Base-by-base conservation (phyloP, 2,329 filamentous ascomycete genomes). In the Stemphylium vesicarium region DNA sequence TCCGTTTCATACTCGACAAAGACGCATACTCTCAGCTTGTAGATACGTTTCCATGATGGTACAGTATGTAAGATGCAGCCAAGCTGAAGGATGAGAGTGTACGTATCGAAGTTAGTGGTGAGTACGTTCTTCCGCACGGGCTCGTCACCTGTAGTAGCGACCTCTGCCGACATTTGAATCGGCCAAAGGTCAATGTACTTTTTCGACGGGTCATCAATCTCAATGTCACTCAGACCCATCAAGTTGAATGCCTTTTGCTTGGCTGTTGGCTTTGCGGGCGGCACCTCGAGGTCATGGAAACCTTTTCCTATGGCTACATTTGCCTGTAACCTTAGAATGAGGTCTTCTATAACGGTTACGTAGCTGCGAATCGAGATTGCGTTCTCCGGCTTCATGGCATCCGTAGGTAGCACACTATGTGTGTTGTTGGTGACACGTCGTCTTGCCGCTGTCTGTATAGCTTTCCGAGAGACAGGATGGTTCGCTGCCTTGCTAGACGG, bases 21-120 rank as follows among this genome's bases (percentile, higher is more conserved):
- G 0, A 96, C 91, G 49, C 89, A 85, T 4, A 96, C 89, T 35
- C 92, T 87, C 7, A 96, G 76, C 36, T 80, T 82, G 71, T 90
- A 95, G 0, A 82, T 83, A 47, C 84, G 85, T 65, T 89, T 90
- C 91, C 91, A 96, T 0, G 88, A 86, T 2, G 88, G 88, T 0
- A 95, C 91, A 1, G 90, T 95, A 60, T 89, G 85, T 1, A 96
- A 76, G 53, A 96, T 96, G 64, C 91, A 94, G 0, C 92, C 92
- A 9, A 96, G 81, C 65, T 96, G 91, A 3, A 96, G 80, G 55
- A 96, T 95, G n/a, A 96, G 80, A 0, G 91, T 85, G 82, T 92
- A 96, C 0, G 92, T 96, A 72, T 96, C 92, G 72, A 96, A 96
- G 63, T 96, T 96, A 0, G 90, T 95, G 0, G 92, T 96, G 50